Evolutionary conservation across 2,329 filamentous ascomycete genomes (phyloP).

Genomic region (Xylaria arbuscula): DNA sequence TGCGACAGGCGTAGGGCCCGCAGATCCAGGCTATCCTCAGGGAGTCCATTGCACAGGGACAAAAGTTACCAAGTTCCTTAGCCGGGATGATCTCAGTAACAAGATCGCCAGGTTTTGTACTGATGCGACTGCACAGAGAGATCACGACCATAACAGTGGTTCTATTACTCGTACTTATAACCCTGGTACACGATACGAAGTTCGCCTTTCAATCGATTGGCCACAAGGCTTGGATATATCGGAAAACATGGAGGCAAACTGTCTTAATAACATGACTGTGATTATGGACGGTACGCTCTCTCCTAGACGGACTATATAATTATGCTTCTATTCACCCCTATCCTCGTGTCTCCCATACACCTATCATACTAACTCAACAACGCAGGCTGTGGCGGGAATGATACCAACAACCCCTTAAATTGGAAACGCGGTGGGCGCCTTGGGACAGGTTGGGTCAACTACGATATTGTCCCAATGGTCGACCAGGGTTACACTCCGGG

Average conservation of each 20-base stretch:
- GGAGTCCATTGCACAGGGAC: slow-evolving; percentile 2
- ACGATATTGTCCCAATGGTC: not conserved
- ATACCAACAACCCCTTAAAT: slow-evolving; percentile 5
- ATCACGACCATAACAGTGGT: slow-evolving; percentile 13
- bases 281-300: slow-evolving; percentile 19
- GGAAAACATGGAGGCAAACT: slow-evolving; percentile 5
- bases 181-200: slow-evolving; percentile 7
- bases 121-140: not conserved
- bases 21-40: slow-evolving; percentile 5
- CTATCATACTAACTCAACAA: not conserved
- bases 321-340: not conserved
- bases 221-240: slow-evolving; percentile 22
- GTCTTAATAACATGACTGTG: slow-evolving; percentile 7
- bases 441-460: slow-evolving; percentile 16
- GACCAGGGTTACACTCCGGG: slow-evolving; percentile 21
- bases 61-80: slow-evolving; percentile 4
- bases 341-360: not conserved
- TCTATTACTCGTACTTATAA: slow-evolving; percentile 14
- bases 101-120: not conserved
- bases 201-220: slow-evolving; percentile 19
- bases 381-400: slow-evolving; percentile 15
- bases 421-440: slow-evolving; percentile 19
- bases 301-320: no score
- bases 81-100: slow-evolving; percentile 8
- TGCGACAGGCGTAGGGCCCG: not conserved